Base-by-base conservation (phyloP, 2,329 filamentous ascomycete species). In the Hymenoscyphus salicellus region DNA sequence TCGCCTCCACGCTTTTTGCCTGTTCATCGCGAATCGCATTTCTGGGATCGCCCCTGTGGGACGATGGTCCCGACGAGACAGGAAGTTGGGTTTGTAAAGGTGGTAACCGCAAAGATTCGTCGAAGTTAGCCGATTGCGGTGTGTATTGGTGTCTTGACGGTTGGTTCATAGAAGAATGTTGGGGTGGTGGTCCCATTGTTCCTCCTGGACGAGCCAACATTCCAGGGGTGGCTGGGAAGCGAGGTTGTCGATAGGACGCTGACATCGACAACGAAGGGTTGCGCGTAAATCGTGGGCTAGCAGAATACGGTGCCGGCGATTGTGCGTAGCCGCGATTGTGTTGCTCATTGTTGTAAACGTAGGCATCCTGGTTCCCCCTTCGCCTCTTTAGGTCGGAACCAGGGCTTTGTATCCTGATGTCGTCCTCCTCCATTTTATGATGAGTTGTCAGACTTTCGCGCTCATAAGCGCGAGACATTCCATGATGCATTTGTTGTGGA, bases 301-400 rank as follows among this genome's bases (percentile, higher is more conserved):
- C 65, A 26, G 69, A 67, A 71, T 74, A 66, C 70, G 75, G 60
- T 73, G 78, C 63, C 73, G 76, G 70, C 73, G 74, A 76, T 78
- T 74, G 71, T 78, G 71, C 74, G 59, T 80, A 78, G 60, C 75
- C 72, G 69, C 78, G 73, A 67, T 78, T 71, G 23, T 52, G 20
- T 68, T 77, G 76, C 67, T 77, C 71, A 55, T 78, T 79, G 67
- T 84, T 84, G 71, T 84, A 84, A 41, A 88, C 84, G n/a, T 79
- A 71, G 69, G 78, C 76, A 66, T 77, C 71, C 55, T 79, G 79
- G 67, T 84, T 84, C 71, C 84, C 84, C 43, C 88, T 84, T 26
- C 89, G 84, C 63, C 88, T 83, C 73, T 91, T 90, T 32, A 78
- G 76, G 61, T 89, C 87, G 10, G 82, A 80, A 2, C 82, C 81